A percentile compares a stretch with the other conserved stretches of the same genome.
Conservation (phyloP, 192 early-diverging fungal species). For the Allomyces arbusculus region DNA sequence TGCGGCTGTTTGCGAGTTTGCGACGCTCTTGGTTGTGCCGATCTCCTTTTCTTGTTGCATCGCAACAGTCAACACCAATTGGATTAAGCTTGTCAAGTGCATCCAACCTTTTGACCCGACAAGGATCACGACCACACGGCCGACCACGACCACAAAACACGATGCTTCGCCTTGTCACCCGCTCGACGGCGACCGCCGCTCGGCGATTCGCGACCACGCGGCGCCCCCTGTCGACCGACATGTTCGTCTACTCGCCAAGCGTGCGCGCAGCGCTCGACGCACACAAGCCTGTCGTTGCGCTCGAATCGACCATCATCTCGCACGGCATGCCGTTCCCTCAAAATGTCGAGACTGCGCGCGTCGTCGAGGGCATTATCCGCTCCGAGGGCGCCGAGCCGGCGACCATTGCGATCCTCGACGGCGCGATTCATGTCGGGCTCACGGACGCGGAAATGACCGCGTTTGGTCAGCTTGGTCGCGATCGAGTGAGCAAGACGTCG, state of each 20-base stretch:
- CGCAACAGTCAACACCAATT: too few relatives aligned
- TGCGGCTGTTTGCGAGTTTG: too few relatives aligned
- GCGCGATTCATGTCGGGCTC: conserved; percentile 65
- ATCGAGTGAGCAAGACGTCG: conserved; percentile 52
- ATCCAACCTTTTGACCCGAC: too few relatives aligned
- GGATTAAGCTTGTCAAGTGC: too few relatives aligned
- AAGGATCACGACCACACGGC: too few relatives aligned
- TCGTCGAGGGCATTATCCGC: conserved; percentile 56
- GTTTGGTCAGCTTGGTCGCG: conserved; percentile 35
- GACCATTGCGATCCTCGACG: conserved; percentile 75
- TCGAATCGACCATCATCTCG: conserved; percentile 89
- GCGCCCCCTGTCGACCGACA: too few relatives aligned
- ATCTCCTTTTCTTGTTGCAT: too few relatives aligned
- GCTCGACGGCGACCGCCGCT: too few relatives aligned
- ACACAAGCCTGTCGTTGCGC: conserved; percentile 57
- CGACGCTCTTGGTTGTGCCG: too few relatives aligned
- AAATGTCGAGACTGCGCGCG: conserved; percentile 66
- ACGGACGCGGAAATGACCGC: conserved; percentile 29
- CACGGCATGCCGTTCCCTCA: conserved; percentile 92
- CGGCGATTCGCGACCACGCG: too few relatives aligned
- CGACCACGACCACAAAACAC: too few relatives aligned
- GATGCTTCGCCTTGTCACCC: too few relatives aligned
- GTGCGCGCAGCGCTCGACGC: conserved; percentile 36
- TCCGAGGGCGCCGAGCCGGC: conserved; percentile 59
- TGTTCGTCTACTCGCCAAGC: conserved; percentile 4